Evolutionary conservation across 306 rosid genomes (phyloP), one percentile per base, ranked within the genome.

Genomic region (Mimosa pudica): DNA sequence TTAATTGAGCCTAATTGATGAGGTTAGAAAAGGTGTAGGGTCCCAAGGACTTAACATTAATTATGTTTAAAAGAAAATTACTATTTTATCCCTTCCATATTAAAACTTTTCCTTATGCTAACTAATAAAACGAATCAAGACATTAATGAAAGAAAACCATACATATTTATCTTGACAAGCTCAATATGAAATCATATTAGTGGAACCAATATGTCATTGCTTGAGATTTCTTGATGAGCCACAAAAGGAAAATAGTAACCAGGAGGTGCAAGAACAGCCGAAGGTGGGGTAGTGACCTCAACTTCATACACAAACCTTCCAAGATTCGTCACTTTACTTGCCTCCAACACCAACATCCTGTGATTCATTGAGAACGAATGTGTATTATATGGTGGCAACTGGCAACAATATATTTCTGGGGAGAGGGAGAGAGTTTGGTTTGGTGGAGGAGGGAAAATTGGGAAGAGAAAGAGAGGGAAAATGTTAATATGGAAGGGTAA

Each of bases 341-440:
- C 68, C 44, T 66, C 82, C 45, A 94, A 32, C 8, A 84, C 87
- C 62, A 94, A 10, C 68, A 89, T 1, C 82, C 96, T 85, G 38
- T 94, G 94, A 70, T 85, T 92, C 97, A 90, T 91, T 1, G 97
- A 90, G 75, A 89, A 91, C 1, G 98, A 93, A 62, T 93, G 97
- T 0, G 98, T 91, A 1, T 55, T 83, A 62, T 92, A 90, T 2
- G 98, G 86, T 30, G 98, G 97, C 9, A 91, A 74, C 70, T 24
- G 30, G 30, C 30, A 24, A 24, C 30, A 24, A 24, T 24, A 24
- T 24, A 24, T 24, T 24, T 24, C 30, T 24, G 30, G 30, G 30
- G 30, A 24, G 30, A 24, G 30, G 30, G 30, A 24, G 30, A 24
- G 30, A 24, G 30, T 24, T 24, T 24, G 30, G 30, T 24, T 24